These are phyloP conservation scores for Psilocybe tampanensis DNA, from an alignment of 768 basidiomycete genomes.

Conservation along the genomic window DNA sequence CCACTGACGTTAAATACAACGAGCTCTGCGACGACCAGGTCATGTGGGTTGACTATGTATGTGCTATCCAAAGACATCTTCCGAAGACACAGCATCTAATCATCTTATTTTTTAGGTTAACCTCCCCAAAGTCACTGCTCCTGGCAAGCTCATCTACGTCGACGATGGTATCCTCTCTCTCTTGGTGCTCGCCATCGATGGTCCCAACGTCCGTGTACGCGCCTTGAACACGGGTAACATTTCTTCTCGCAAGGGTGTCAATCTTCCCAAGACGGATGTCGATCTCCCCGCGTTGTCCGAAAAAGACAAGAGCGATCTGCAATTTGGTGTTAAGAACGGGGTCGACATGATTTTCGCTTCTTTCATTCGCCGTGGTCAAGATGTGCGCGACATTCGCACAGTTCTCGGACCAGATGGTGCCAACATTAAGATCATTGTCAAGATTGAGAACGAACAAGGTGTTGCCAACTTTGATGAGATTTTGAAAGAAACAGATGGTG, in stretches of 20 bases:
- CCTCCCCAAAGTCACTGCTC: conserved; percentile 91
- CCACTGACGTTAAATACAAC: conserved; percentile 81
- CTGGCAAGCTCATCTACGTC: conserved; percentile 97
- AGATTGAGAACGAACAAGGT: conserved; percentile 99
- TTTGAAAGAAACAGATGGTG: conserved; percentile 91
- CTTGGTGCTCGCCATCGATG: conserved; percentile 88
- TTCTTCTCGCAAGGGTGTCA: conserved; percentile 98
- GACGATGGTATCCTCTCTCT: conserved; percentile 98
- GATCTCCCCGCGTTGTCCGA: conserved; percentile 97
- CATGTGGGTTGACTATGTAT: conserved; percentile 93
- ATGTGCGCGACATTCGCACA: conserved; percentile 90
- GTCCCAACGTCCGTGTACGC: conserved; percentile 78
- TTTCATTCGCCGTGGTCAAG: conserved; percentile 94
- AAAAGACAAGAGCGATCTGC: conserved; percentile 95
- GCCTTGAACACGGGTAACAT: conserved; percentile 90
- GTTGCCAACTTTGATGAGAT: conserved; percentile 99
- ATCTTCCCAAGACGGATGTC: conserved; percentile 96
- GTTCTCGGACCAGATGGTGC: conserved; percentile 95
- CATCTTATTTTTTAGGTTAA: conserved; percentile 58
- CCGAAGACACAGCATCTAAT: not conserved
- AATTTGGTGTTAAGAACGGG: conserved; percentile 95
- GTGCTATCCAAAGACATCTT: conserved; percentile 35
- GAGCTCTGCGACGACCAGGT: conserved; percentile 81
- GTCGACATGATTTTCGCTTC: conserved; percentile 99
- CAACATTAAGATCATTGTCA: conserved; percentile 98